Conservation (phyloP, 164 flowering plant species). For the Umbilicus rupestris region DNA sequence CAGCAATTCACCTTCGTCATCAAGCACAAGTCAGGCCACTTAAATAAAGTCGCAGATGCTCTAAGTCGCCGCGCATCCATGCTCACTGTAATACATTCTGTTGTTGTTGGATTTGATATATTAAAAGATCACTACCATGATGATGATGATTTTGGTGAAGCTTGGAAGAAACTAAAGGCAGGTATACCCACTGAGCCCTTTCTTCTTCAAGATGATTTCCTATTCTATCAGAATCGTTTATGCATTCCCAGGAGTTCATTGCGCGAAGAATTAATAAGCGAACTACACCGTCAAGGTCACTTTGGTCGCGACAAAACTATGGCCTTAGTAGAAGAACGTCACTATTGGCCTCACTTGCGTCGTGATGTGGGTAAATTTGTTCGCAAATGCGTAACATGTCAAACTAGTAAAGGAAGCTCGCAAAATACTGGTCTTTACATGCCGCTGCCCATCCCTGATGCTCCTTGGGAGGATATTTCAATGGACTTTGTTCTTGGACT, state of each 20-base stretch:
- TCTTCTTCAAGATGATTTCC: constrained; percentile 10
- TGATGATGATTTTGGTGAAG: constrained; percentile 8
- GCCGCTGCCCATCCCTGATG: constrained; percentile 7
- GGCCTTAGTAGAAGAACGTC: neutral
- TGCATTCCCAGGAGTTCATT: constrained; percentile 12
- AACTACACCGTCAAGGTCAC: constrained; percentile 6
- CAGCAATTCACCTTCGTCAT: neutral
- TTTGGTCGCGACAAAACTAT: constrained; percentile 8
- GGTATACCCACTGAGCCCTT: neutral
- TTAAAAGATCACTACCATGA: constrained; percentile 8
- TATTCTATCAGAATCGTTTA: constrained; percentile 10
- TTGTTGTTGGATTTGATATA: constrained; percentile 10
- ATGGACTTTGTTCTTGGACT: constrained; percentile 16
- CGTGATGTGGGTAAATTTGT: constrained; percentile 4
- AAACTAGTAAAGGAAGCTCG: neutral
- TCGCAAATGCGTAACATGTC: constrained; percentile 1
- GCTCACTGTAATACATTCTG: neutral
- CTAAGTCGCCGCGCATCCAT: neutral
- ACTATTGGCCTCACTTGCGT: constrained; percentile 11
- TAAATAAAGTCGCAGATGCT: neutral
- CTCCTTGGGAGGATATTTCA: constrained; percentile 10
- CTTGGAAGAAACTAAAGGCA: constrained; percentile 3
- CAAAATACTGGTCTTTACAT: constrained; percentile 10
- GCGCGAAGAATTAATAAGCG: constrained; percentile 6
- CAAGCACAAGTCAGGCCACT: neutral